Evolutionary conservation across 306 rosid genomes (phyloP), one percentile per base, ranked within the genome.

Genomic region (Lathyrus oleraceus): DNA sequence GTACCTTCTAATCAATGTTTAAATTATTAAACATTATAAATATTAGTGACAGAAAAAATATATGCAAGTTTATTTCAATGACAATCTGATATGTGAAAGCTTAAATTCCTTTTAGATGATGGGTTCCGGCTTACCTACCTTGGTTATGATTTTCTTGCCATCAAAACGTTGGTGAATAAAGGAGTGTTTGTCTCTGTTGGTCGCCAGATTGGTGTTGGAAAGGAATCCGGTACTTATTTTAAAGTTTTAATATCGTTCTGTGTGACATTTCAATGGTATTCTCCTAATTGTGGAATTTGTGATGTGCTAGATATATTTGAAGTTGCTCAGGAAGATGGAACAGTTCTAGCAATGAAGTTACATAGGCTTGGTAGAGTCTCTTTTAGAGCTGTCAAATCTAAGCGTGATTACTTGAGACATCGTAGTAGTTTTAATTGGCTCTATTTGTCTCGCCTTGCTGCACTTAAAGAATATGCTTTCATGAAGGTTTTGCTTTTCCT

Each of bases 71-170:
- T 4, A 49, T 2, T 2, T 49, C 19, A 0, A 35, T 32, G 65
- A n/a, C 13, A 42, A 30, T 23, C 61, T 78, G 17, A n/a, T 17
- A 7, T 72, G 61, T 62, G 49, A 59, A 48, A 61, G 27, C 28
- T 57, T 73, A 20, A 5, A 77, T 74, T 79, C 43, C 54, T 53
- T 82, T 39, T 75, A 93, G 98, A 93, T 83, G 98, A 93, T 10
- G 97, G 98, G 16, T 93, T 88, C 67, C 97, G 96, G 45, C 96
- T 93, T 20, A 90, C 98, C 16, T 93, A 93, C 70, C 97, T 93
- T 57, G 97, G 98, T 32, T 93, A 93, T 69, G 98, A 93, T 87
- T 93, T 87, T 87, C 98, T 93, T 61, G 96, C 98, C 57, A 93
- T 93, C 51, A 93, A 90, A 79, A 83, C 98, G 2, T 23, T 93